These are phyloP conservation scores for Ustanciosporium gigantosporum DNA, from an alignment of 1,284 basidiomycete genomes.

Conservation along the genomic window DNA sequence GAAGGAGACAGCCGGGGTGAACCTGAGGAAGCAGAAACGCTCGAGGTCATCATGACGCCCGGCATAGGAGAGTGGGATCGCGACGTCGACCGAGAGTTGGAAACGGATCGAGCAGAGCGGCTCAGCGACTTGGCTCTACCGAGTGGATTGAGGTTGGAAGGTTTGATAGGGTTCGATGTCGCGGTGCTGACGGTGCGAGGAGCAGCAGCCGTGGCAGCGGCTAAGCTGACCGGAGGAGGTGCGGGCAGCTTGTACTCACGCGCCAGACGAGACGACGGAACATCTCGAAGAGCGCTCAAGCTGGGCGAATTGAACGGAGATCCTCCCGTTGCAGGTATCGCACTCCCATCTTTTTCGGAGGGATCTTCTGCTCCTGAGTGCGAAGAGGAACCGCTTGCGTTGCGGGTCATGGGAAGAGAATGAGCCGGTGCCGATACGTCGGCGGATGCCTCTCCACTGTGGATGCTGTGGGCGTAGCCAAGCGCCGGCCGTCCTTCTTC, in stretches of 20 bases:
- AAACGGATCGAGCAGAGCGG: slow-evolving; percentile 55
- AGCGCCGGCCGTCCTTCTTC: slow-evolving; percentile 4
- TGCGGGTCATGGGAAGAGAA: slow-evolving; percentile 1
- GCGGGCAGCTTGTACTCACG: slow-evolving; percentile 43
- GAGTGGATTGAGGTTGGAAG: slow-evolving; percentile 38
- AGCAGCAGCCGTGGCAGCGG: slow-evolving; percentile 15
- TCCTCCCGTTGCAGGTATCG: background rate
- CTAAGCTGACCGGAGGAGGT: slow-evolving; percentile 34
- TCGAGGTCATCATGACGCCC: slow-evolving; percentile 35
- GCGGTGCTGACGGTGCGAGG: slow-evolving; percentile 18
- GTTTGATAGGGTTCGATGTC: slow-evolving; percentile 20
- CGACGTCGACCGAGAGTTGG: slow-evolving; percentile 91
- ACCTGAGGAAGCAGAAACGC: slow-evolving; percentile 46
- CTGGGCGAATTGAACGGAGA: slow-evolving; percentile 26
- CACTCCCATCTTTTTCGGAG: background rate
- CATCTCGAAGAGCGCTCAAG: slow-evolving; percentile 26
- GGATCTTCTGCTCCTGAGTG: background rate
- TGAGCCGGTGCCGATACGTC: slow-evolving; percentile 10
- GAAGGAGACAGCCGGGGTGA: slow-evolving; percentile 51
- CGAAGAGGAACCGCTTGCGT: background rate
- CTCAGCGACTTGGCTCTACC: slow-evolving; percentile 29
- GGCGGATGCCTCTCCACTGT: background rate
- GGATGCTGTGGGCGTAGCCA: no score
- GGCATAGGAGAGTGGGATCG: slow-evolving; percentile 92
- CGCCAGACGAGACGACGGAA: slow-evolving; percentile 16